These are phyloP conservation scores for Glycine tomentella DNA, from an alignment of 306 rosid species.

Conservation along the genomic window DNA sequence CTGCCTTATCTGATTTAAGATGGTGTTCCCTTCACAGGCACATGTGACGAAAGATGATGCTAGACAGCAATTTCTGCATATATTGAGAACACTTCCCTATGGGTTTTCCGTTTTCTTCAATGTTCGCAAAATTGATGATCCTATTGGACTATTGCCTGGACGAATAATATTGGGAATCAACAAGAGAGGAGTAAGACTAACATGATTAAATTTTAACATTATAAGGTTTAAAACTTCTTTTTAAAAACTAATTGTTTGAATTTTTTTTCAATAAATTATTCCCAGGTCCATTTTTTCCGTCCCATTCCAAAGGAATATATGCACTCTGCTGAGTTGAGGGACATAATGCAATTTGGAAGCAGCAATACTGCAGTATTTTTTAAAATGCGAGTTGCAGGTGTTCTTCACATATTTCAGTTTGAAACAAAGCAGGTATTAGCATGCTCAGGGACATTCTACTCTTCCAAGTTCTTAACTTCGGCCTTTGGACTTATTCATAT, in stretches of 20 bases:
- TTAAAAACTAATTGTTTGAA: background rate
- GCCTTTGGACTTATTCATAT: conserved; percentile 5
- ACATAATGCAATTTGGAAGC: conserved; percentile 97
- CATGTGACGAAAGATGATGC: conserved; percentile 89
- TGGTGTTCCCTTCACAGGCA: conserved; percentile 57
- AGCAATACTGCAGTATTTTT: conserved; percentile 97
- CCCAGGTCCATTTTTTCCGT: conserved; percentile 91
- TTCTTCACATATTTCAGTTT: conserved; percentile 93
- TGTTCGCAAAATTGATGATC: conserved; percentile 95
- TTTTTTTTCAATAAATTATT: conserved; percentile 40
- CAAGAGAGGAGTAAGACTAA: conserved; percentile 84
- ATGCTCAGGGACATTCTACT: conserved; percentile 20
- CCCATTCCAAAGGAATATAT: conserved; percentile 95
- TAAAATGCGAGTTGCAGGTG: conserved; percentile 98
- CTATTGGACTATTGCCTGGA: conserved; percentile 95
- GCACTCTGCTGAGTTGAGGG: conserved; percentile 96
- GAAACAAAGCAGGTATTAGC: conserved; percentile 88
- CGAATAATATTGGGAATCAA: conserved; percentile 91
- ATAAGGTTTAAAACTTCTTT: background rate
- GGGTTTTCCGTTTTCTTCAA: conserved; percentile 92
- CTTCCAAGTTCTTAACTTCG: conserved; percentile 5
- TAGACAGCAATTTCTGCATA: conserved; percentile 87
- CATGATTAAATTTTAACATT: background rate
- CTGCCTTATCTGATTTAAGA: conserved; percentile 15
- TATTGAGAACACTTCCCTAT: conserved; percentile 86